These are phyloP conservation scores for Lasiosphaeria hispida DNA, from an alignment of 495 filamentous ascomycete genomes.

Conservation along the genomic window DNA sequence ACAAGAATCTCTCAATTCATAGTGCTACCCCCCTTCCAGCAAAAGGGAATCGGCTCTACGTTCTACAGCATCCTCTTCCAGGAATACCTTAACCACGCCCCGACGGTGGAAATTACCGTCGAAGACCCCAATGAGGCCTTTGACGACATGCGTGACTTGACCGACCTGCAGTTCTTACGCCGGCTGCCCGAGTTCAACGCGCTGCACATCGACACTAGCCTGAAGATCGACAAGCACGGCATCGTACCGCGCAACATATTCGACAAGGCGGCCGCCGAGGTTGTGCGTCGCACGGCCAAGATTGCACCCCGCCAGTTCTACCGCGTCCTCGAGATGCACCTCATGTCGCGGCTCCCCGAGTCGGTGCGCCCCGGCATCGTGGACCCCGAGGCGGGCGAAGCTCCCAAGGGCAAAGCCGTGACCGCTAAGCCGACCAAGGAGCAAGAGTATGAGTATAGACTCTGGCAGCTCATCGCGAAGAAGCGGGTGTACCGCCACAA, in stretches of 20 bases:
- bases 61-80: slow-evolving; percentile 78
- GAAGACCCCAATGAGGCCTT: slow-evolving; percentile 97
- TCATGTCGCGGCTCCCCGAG: slow-evolving; percentile 69
- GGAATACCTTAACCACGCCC: slow-evolving; percentile 57
- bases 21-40: slow-evolving; percentile 84
- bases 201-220: slow-evolving; percentile 50
- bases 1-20: slow-evolving; percentile 91
- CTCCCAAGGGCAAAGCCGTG: slow-evolving; percentile 11
- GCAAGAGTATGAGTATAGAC: slow-evolving; percentile 57
- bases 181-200: slow-evolving; percentile 48
- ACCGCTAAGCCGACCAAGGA: slow-evolving; percentile 29
- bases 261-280: slow-evolving; percentile 52
- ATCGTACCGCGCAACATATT: slow-evolving; percentile 63
- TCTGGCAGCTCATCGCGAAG: slow-evolving; percentile 83
- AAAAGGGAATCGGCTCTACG: slow-evolving; percentile 70
- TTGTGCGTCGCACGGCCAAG: slow-evolving; percentile 65
- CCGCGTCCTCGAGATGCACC: slow-evolving; percentile 82
- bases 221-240: slow-evolving; percentile 33
- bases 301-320: slow-evolving; percentile 85
- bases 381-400: neutral
- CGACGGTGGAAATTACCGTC: slow-evolving; percentile 80
- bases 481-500: slow-evolving; percentile 78
- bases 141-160: slow-evolving; percentile 81
- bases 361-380: slow-evolving; percentile 52
- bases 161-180: slow-evolving; percentile 70